A percentile compares a stretch with the other conserved stretches of the same genome.
Conservation (phyloP, 2,329 filamentous ascomycete species). For the Lecanicillium sp. region DNA sequence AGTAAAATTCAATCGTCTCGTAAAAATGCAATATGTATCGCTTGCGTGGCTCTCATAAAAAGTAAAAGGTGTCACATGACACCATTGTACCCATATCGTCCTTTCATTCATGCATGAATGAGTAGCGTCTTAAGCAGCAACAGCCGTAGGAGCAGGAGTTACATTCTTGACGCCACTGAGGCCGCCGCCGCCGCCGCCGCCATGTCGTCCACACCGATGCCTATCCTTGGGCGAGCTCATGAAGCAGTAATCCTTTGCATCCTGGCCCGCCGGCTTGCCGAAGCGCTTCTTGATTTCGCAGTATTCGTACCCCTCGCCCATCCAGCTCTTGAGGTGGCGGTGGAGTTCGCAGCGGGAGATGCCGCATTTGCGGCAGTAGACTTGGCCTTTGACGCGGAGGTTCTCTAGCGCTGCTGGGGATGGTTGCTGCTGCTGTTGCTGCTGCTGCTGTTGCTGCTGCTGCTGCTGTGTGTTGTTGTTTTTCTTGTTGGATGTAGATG, state of each 20-base stretch:
- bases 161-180: too few relatives aligned
- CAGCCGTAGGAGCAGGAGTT: too few relatives aligned
- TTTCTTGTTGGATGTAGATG: conserved; percentile 13
- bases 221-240: conserved; percentile 52
- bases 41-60: too few relatives aligned
- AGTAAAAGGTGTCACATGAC: too few relatives aligned
- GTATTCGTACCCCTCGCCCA: conserved; percentile 49
- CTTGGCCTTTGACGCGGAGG: conserved; percentile 48
- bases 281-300: conserved; percentile 52
- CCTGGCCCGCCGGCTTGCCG: conserved; percentile 37
- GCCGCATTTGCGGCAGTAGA: conserved; percentile 55
- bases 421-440: not conserved
- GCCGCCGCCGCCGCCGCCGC: conserved; percentile 10
- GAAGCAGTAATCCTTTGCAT: conserved; percentile 45
- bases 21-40: too few relatives aligned
- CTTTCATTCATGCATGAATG: too few relatives aligned
- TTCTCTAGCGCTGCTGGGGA: conserved; percentile 26
- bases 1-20: too few relatives aligned
- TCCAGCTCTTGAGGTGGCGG: conserved; percentile 52
- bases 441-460: too few relatives aligned
- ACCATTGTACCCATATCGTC: too few relatives aligned
- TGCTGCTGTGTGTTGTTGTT: conserved; percentile 8
- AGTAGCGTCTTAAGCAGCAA: too few relatives aligned
- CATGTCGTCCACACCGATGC: conserved; percentile 49
- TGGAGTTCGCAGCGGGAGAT: conserved; percentile 54